A percentile compares a stretch with the other conserved stretches of the same genome.
Conservation (phyloP, 2,329 filamentous ascomycete species). For the Ceratocystis harringtonii region DNA sequence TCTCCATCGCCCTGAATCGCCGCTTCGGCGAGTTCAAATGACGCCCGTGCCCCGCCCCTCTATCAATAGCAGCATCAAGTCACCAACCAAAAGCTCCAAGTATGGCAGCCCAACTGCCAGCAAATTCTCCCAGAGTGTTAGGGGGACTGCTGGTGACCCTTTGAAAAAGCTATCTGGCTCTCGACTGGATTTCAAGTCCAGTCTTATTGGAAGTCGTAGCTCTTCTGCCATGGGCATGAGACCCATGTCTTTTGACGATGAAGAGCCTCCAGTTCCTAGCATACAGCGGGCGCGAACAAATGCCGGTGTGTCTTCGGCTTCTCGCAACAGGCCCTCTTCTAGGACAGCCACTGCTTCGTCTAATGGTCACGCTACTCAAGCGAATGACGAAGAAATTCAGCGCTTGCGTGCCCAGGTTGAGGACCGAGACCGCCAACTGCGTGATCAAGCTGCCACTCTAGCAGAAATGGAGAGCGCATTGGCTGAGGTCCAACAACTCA, state of each 20-base stretch:
- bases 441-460: slow-evolving; percentile 68
- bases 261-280: slow-evolving; percentile 28
- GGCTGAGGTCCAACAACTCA: slow-evolving; percentile 57
- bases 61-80: slow-evolving; percentile 32
- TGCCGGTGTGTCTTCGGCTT: slow-evolving; percentile 38
- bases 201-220: slow-evolving; percentile 41
- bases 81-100: slow-evolving; percentile 32
- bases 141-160: slow-evolving; percentile 45
- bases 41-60: slow-evolving; percentile 42
- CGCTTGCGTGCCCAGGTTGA: slow-evolving; percentile 59
- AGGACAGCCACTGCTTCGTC: slow-evolving; percentile 30
- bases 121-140: slow-evolving; percentile 46
- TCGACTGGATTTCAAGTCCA: slow-evolving; percentile 30
- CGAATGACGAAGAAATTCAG: slow-evolving; percentile 56
- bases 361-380: slow-evolving; percentile 42
- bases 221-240: slow-evolving; percentile 41
- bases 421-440: slow-evolving; percentile 74
- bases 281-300: slow-evolving; percentile 27
- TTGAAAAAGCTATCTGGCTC: slow-evolving; percentile 38
- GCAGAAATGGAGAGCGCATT: slow-evolving; percentile 82
- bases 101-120: slow-evolving; percentile 43
- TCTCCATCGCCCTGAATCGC: slow-evolving; percentile 77
- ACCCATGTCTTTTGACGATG: slow-evolving; percentile 37
- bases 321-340: slow-evolving; percentile 31
- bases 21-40: slow-evolving; percentile 53